A percentile compares a stretch with the other conserved stretches of the same genome.
These are phyloP conservation scores for Vitis cinerea DNA, from an alignment of 164 flowering plant genomes.

Conservation along the genomic window DNA sequence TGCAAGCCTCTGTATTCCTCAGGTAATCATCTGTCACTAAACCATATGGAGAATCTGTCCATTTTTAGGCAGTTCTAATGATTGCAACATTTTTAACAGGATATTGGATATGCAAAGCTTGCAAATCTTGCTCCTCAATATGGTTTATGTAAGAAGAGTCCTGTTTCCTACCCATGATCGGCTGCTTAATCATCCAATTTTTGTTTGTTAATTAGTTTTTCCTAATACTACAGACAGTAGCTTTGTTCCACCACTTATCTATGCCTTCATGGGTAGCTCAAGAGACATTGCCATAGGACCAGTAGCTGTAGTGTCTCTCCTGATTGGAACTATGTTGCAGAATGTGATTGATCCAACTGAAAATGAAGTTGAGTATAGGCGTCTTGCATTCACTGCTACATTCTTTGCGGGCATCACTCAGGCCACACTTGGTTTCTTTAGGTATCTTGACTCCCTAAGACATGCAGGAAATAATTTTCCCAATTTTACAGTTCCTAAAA, in stretches of 20 bases:
- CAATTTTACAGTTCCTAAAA: no score
- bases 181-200: background rate
- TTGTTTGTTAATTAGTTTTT: background rate
- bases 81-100: constrained; percentile 34
- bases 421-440: constrained; percentile 76
- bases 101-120: constrained; percentile 73
- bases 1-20: constrained; percentile 90
- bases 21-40: constrained; percentile 35
- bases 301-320: constrained; percentile 89
- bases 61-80: background rate
- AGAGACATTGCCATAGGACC: constrained; percentile 97
- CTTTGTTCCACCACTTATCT: constrained; percentile 92
- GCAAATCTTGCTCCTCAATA: constrained; percentile 60
- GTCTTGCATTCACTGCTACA: constrained; percentile 93
- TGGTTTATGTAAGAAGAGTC: constrained; percentile 61
- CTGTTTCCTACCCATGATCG: background rate
- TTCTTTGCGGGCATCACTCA: constrained; percentile 93
- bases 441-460: constrained; percentile 31
- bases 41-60: background rate
- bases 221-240: constrained; percentile 68
- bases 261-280: constrained; percentile 99
- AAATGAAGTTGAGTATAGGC: constrained; percentile 48
- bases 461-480: no score
- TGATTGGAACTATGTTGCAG: constrained; percentile 78
- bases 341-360: constrained; percentile 56